phyloP scores from a whole-genome alignment of 169 alveolate genomes.

The Plasmodium berghei region DNA sequence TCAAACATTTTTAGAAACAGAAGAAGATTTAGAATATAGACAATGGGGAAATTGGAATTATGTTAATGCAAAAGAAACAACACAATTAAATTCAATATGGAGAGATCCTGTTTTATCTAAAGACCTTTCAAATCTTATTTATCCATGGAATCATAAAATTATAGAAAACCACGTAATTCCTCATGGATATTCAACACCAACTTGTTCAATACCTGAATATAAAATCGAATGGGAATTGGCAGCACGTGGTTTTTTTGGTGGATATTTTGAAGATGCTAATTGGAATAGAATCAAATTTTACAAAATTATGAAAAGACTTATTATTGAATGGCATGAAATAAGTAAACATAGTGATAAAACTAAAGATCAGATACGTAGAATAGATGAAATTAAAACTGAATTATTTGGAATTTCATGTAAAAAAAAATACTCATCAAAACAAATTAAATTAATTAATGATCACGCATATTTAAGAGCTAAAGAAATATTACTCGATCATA shows the following conservation, averaged over 20 bases:
- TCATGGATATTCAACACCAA: constrained; percentile 36
- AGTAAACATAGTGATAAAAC: neutral
- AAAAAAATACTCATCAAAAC: constrained; percentile 57
- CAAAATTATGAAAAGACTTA: constrained; percentile 37
- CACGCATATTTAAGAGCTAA: constrained; percentile 70
- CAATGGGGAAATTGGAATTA: constrained; percentile 88
- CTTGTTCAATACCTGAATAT: constrained; percentile 81
- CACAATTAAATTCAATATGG: constrained; percentile 73
- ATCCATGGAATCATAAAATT: constrained; percentile 76
- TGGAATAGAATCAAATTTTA: constrained; percentile 61
- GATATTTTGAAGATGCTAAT: constrained; percentile 78
- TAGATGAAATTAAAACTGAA: constrained; percentile 41
- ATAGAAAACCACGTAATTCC: constrained; percentile 67
- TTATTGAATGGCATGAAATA: constrained; percentile 56
- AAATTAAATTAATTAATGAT: constrained; percentile 65
- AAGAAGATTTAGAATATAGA: constrained; percentile 83
- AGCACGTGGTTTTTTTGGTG: constrained; percentile 83
- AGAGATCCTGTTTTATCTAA: constrained; percentile 73
- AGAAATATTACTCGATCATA: constrained; percentile 62
- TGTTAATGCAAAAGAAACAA: constrained; percentile 43
- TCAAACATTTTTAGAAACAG: constrained; percentile 81
- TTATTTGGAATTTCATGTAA: constrained; percentile 50
- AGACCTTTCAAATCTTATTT: constrained; percentile 51
- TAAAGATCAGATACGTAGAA: neutral
- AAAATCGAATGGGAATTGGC: constrained; percentile 82